A percentile compares a stretch with the other conserved stretches of the same genome.
These are phyloP conservation scores for Pseudogymnoascus sp. DNA, from an alignment of 2,329 filamentous ascomycete species.

Conservation along the genomic window DNA sequence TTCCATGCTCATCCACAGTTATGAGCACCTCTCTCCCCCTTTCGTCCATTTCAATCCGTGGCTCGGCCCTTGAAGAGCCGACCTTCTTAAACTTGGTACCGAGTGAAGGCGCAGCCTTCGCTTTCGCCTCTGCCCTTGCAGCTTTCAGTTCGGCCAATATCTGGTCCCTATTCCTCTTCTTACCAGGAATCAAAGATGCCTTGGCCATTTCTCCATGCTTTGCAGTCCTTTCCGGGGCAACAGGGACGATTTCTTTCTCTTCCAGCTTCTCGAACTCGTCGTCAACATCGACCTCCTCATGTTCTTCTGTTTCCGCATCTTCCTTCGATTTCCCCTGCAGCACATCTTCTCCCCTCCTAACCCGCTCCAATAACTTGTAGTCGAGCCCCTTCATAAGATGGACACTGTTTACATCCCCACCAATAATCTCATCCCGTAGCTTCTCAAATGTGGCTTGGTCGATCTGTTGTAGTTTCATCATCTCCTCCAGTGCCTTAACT, in stretches of 20 bases:
- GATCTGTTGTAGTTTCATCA: conserved; percentile 76
- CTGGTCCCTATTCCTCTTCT: conserved; percentile 57
- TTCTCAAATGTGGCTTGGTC: conserved; percentile 71
- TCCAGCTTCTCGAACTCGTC: conserved; percentile 57
- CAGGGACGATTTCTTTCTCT: conserved; percentile 44
- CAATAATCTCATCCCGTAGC: conserved; percentile 67
- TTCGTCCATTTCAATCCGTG: conserved; percentile 52
- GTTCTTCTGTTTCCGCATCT: conserved; percentile 18
- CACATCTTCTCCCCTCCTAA: conserved; percentile 63
- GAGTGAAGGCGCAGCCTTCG: conserved; percentile 41
- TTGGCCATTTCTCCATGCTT: conserved; percentile 57
- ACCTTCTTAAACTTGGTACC: conserved; percentile 60
- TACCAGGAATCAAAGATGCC: conserved; percentile 43
- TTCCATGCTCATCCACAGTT: conserved; percentile 57
- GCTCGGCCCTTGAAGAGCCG: conserved; percentile 45
- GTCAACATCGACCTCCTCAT: conserved; percentile 45
- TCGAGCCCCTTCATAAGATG: conserved; percentile 91
- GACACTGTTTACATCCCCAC: conserved; percentile 71
- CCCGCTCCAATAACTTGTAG: conserved; percentile 66
- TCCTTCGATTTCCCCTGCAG: conserved; percentile 24
- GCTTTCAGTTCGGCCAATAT: conserved; percentile 62
- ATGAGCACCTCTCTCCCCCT: conserved; percentile 58
- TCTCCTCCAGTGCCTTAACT: conserved; percentile 72
- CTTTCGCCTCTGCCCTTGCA: conserved; percentile 51
- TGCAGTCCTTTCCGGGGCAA: conserved; percentile 38